A percentile compares a stretch with the other conserved stretches of the same genome.
Evolutionary conservation across 2,329 filamentous ascomycete species (phyloP).

Genomic region (Endoconidiophora polonica): DNA sequence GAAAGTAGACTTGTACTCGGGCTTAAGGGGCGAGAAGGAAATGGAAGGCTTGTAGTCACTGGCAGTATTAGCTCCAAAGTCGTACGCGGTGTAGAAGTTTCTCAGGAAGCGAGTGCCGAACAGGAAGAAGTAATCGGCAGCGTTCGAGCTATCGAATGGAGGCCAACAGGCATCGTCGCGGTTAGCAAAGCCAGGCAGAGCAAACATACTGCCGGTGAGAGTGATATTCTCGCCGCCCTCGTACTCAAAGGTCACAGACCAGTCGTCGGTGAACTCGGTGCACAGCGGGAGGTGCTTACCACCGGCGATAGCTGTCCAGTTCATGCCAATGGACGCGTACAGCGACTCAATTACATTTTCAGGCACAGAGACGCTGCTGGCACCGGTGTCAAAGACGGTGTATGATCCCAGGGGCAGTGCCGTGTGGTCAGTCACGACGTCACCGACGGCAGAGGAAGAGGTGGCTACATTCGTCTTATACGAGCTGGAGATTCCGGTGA

Average conservation of each 20-base stretch:
- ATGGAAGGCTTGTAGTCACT: slow-evolving; percentile 12
- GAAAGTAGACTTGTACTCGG: slow-evolving; percentile 8
- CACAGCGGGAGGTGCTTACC: slow-evolving; percentile 20
- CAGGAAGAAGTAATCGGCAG: slow-evolving; percentile 17
- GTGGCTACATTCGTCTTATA: slow-evolving; percentile 2
- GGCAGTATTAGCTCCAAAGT: slow-evolving; percentile 17
- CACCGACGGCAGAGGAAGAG: slow-evolving; percentile 17
- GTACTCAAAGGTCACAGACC: slow-evolving; percentile 20
- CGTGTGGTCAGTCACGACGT: background rate
- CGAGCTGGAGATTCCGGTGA: slow-evolving; percentile 14
- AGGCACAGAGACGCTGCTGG: slow-evolving; percentile 18
- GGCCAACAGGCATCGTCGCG: slow-evolving; percentile 22
- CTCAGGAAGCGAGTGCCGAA: slow-evolving; percentile 18
- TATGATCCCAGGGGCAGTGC: slow-evolving; percentile 3
- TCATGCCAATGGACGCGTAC: slow-evolving; percentile 22
- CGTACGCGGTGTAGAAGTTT: slow-evolving; percentile 21
- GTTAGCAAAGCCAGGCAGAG: slow-evolving; percentile 20
- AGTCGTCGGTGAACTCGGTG: slow-evolving; percentile 22
- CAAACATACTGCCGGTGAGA: slow-evolving; percentile 20
- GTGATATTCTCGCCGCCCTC: slow-evolving; percentile 18
- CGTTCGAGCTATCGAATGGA: slow-evolving; percentile 18
- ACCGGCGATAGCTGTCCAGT: slow-evolving; percentile 19
- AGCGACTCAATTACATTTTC: slow-evolving; percentile 16
- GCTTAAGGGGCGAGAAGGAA: slow-evolving; percentile 17
- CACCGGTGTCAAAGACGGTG: slow-evolving; percentile 22